phyloP scores from a whole-genome alignment of 208 protist genomes.

The Borovskyia barvae region DNA sequence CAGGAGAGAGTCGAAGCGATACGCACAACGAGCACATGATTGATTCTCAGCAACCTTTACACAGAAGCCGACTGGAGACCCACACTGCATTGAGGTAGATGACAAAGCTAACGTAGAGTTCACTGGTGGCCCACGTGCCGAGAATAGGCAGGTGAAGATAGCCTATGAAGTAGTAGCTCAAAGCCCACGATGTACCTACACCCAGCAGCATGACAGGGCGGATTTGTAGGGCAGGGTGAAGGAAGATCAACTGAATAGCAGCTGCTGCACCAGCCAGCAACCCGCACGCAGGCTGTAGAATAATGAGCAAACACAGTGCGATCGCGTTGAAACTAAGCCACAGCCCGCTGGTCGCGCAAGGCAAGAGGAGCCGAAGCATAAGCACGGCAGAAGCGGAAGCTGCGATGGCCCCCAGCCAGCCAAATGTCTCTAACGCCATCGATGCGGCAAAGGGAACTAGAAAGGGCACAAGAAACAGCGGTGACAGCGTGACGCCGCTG shows the following conservation, averaged over 20 bases:
- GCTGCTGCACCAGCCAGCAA: constrained; percentile 44
- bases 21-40: no score
- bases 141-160: constrained; percentile 25
- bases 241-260: constrained; percentile 44
- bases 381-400: constrained; percentile 8
- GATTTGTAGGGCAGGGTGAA: constrained; percentile 30
- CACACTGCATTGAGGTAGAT: constrained; percentile 66
- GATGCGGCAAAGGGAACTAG: constrained; percentile 14
- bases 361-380: constrained; percentile 9
- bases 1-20: not conserved
- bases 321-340: constrained; percentile 59
- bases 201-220: constrained; percentile 19
- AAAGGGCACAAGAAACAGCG: constrained; percentile 28
- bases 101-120: constrained; percentile 51
- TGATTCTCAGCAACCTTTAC: not conserved
- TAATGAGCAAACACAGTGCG: constrained; percentile 49
- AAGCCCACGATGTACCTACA: constrained; percentile 20
- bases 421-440: constrained; percentile 8
- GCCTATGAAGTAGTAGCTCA: constrained; percentile 32
- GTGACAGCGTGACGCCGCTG: constrained; percentile 39
- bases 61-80: constrained; percentile 32
- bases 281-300: constrained; percentile 50
- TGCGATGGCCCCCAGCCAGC: constrained; percentile 21
- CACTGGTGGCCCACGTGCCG: constrained; percentile 33
- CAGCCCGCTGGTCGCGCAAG: constrained; percentile 14